Evolutionary conservation across 495 filamentous ascomycete genomes (phyloP).

Genomic region (Cercophora scortea): DNA sequence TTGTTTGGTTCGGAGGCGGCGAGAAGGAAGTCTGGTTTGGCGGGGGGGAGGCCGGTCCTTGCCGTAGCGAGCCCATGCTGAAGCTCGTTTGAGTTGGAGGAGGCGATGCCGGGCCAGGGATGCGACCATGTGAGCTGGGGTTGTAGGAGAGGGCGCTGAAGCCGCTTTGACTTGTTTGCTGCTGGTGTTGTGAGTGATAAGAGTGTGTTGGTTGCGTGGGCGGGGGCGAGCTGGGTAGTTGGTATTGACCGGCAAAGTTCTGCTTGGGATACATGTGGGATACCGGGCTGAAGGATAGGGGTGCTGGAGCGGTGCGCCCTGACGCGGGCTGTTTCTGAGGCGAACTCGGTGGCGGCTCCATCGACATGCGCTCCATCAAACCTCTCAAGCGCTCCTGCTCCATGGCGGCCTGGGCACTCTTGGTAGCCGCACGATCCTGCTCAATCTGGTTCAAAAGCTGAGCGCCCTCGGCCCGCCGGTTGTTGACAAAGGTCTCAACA

Average conservation of each 20-base stretch:
- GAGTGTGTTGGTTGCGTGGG: conserved; percentile 32
- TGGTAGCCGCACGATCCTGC: conserved; percentile 58
- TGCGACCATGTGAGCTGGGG: conserved; percentile 40
- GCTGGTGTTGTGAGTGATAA: conserved; percentile 30
- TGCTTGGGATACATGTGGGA: conserved; percentile 38
- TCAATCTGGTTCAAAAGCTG: conserved; percentile 86
- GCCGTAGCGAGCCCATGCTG: conserved; percentile 33
- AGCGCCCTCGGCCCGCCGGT: conserved; percentile 83
- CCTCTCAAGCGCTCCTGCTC: conserved; percentile 80
- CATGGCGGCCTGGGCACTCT: conserved; percentile 67
- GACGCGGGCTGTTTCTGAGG: conserved; percentile 36
- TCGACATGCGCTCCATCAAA: conserved; percentile 92
- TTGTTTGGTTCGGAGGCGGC: conserved; percentile 3
- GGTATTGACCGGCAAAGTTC: conserved; percentile 41
- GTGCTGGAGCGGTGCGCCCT: conserved; percentile 39
- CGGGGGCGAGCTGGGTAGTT: conserved; percentile 43
- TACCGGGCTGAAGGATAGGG: conserved; percentile 28
- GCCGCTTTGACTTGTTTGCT: conserved; percentile 5
- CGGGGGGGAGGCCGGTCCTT: conserved; percentile 45
- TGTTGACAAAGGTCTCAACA: conserved; percentile 93
- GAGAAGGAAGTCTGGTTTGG: conserved; percentile 42
- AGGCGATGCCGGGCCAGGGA: conserved; percentile 40
- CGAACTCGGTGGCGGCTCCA: conserved; percentile 50
- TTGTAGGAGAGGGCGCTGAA: conserved; percentile 29
- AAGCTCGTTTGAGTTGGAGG: conserved; percentile 38